These are phyloP conservation scores for Hanseniaspora vineae DNA, from an alignment of 805 yeast species.

Conservation along the genomic window DNA sequence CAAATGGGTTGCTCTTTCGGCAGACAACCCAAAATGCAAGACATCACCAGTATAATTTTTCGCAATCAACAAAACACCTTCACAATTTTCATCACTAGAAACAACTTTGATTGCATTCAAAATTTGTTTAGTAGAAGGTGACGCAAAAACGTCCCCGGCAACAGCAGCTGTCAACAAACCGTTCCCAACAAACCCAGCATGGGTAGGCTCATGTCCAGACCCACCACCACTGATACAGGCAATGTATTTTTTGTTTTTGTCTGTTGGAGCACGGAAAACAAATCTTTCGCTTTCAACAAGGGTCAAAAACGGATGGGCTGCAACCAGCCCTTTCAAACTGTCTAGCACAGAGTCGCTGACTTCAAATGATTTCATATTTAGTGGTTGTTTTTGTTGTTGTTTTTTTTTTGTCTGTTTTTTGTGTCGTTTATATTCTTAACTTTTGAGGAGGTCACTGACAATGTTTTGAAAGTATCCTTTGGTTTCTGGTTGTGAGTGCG, in stretches of 20 bases:
- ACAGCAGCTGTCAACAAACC: conserved; percentile 81
- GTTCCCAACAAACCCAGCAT: conserved; percentile 81
- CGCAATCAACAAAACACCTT: conserved; percentile 65
- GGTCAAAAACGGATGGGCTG: conserved; percentile 26
- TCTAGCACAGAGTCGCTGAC: conserved; percentile 26
- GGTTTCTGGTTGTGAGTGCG: too few species aligned
- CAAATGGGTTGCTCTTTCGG: conserved; percentile 70
- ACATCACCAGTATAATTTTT: conserved; percentile 95
- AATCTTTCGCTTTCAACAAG: conserved; percentile 27
- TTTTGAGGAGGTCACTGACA: background rate
- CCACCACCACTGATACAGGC: conserved; percentile 86
- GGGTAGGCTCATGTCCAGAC: conserved; percentile 91
- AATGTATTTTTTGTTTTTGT: conserved; percentile 35
- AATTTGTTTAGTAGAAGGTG: conserved; percentile 88
- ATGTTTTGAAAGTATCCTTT: background rate
- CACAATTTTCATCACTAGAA: conserved; percentile 13
- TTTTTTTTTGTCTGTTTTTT: background rate
- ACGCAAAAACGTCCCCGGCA: conserved; percentile 84
- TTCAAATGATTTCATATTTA: conserved; percentile 25
- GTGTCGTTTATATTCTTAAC: background rate
- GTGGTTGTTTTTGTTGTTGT: background rate
- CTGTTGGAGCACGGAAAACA: conserved; percentile 22
- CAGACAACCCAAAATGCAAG: conserved; percentile 82
- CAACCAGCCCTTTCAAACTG: conserved; percentile 27
- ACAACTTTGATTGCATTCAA: conserved; percentile 42